These are phyloP conservation scores for Tuber indicum DNA, from an alignment of 495 filamentous ascomycete genomes.

Conservation along the genomic window DNA sequence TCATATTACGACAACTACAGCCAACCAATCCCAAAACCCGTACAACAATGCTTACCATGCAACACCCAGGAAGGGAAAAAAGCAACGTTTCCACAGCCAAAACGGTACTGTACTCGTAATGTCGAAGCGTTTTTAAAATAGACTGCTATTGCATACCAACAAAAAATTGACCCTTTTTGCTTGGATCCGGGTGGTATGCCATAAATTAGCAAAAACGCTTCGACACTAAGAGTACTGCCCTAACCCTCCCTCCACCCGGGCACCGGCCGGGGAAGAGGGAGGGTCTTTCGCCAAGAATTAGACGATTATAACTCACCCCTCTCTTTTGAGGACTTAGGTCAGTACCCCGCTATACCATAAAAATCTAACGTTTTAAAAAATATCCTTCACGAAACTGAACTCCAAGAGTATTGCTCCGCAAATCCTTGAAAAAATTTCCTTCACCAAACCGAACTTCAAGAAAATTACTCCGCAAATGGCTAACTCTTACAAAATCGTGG, in stretches of 20 bases:
- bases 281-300: neutral
- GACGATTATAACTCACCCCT: neutral
- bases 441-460: neutral
- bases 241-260: neutral
- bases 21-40: neutral
- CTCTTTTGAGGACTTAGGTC: neutral
- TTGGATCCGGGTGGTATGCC: too few relatives aligned
- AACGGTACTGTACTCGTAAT: too few relatives aligned
- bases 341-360: neutral
- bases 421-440: neutral
- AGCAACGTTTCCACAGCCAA: neutral
- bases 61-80: neutral
- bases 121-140: too few relatives aligned
- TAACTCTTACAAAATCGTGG: slow-evolving; percentile 51
- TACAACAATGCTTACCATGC: neutral
- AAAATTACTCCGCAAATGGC: slow-evolving; percentile 7
- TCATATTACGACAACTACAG: too few relatives aligned
- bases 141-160: too few relatives aligned
- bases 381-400: neutral
- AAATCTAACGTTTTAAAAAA: neutral
- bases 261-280: too few relatives aligned
- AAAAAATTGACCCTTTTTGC: too few relatives aligned
- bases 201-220: too few relatives aligned
- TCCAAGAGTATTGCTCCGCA: neutral
- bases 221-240: neutral